Evolutionary conservation across 768 basidiomycete species (phyloP), one percentile per base, ranked within the genome.

Genomic region (Macrolepiota fuliginosa): DNA sequence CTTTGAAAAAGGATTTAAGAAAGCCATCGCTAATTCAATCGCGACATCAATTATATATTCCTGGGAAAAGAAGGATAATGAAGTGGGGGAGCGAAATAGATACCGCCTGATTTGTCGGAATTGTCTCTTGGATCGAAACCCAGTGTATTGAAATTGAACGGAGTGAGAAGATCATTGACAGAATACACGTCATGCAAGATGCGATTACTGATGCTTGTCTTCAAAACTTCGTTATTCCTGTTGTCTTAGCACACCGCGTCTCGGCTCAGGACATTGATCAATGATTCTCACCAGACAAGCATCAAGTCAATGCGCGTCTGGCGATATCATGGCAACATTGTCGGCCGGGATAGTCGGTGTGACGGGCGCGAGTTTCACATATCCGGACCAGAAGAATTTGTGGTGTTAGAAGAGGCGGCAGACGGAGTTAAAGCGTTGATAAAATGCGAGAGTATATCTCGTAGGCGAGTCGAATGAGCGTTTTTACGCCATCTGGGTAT

Each of bases 401-500:
- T 66, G 70, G 70, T 70, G 65, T 67, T 68, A 68, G 67, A 68
- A 68, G 66, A 53, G 46, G 57, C 54, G 42, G 58, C 54, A 62
- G 36, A 70, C 69, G 70, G 70, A 65, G 70, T 64, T 71, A 70
- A 63, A 63, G 69, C 70, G 68, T 67, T 46, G 62, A 66, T 62
- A 63, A 24, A 40, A 27, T 25, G 37, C 4, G 24, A 15, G 10
- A 24, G 25, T 32, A 56, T 36, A 42, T 4, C 15, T 27, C 42
- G 39, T 12, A 42, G 24, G 40, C 54, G 40, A 27, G 35, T 24
- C 10, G 5, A n/a, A n/a, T 12, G 53, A 29, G 36, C 13, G 19
- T 42, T 62, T 53, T 63, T 63, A 58, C 54, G 62, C 63, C 63
- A 62, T 58, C 17, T 32, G 15, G 42, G 10, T 45, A 7, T 45